Base-by-base conservation (phyloP, 2,329 filamentous ascomycete species). In the Ilyonectria mors-panacis region DNA sequence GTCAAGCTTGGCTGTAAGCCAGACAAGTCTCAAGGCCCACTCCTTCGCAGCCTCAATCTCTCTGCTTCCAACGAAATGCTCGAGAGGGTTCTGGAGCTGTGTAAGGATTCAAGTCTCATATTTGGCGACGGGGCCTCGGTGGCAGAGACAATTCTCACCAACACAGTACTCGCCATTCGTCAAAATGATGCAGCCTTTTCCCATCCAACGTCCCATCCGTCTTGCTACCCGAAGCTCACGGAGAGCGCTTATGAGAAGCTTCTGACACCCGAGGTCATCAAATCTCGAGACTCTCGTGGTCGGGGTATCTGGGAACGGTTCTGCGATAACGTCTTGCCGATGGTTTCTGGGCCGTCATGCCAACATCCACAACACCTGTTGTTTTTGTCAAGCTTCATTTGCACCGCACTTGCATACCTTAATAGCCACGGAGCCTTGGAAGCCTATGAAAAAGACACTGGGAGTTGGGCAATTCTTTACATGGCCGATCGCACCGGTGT, bases 101-200 rank as follows among this genome's bases (percentile, higher is more conserved):
- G 70, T 15, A 63, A 59, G 0, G 37, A 67, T 1, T 69, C 74
- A n/a, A 42, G 39, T 6, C 26, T 73, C 6, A 50, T 63, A 5
- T 74, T 71, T 10, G 2, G 15, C 2, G 37, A 70, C 3, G 76
- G 72, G 3, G 45, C 58, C 4, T 77, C 75, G 6, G 70, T 76
- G 3, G 74, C 76, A 15, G 78, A 80, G 63, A 78, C 74, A 1
- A 74, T 80, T 2, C 72, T 81, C 19, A 70, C 66, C 1, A 78
- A 76, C 26, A 76, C 73, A 6, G 67, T 55, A 26, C 64, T 73
- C 23, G n/a, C 30, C 12, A n/a, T 37, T 26, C 17, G 53, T 35
- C 5, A 30, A 37, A 39, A 53, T 21, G 2, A 42, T 13, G 28
- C 30, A 6, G 12, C 51, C 19, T 55, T 44, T 30, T 8, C 33